Evolutionary conservation across 768 basidiomycete genomes (phyloP), one percentile per base, ranked within the genome.

Genomic region (Mycena metata): DNA sequence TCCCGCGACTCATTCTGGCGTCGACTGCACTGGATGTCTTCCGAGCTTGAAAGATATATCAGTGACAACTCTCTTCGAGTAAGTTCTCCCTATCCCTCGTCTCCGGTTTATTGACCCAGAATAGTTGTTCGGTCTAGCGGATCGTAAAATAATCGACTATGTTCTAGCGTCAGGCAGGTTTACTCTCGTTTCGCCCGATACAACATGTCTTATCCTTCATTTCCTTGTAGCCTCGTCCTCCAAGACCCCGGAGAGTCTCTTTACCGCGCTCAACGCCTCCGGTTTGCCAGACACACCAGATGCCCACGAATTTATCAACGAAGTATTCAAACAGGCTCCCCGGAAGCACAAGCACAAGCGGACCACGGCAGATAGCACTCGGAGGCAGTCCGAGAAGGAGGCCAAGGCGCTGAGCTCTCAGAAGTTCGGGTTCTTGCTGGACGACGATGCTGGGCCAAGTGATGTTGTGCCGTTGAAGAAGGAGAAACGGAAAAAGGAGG

Each of bases 261-360:
- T 96, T 76, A 70, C 85, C n/a, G 82, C 91, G 7, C 89, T 99
- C 43, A 85, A 91, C 64, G 83, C 85, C 43, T 89, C 90, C 54
- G 97, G 96, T 70, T 84, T 99, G 54, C 93, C 96, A 45, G 87
- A 93, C 75, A 91, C 92, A 5, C 79, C 93, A 15, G 92, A 91
- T 64, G 90, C 95, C 0, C 93, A 95, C 79, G 77, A 85, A 24
- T 99, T 99, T 78, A 88, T 92, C 24, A 82, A 82, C 60, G 89
- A 96, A 72, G 89, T 99, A 45, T 95, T 89, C 80, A 79, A 82
- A 23, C 91, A 89, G 50, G 93, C 85, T 8, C 96, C 96, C 23
- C 88, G 93, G 36, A 95, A 93, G 75, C 81, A 85, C 61, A 95
- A 94, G 74, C 85, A 87, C 76, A 94, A 91, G 78, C 84, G 83